Percentiles rank a stretch among this genome's conserved stretches.
Evolutionary conservation across 148 eudicot genomes (phyloP).

Genomic region (Nyssa sinensis): DNA sequence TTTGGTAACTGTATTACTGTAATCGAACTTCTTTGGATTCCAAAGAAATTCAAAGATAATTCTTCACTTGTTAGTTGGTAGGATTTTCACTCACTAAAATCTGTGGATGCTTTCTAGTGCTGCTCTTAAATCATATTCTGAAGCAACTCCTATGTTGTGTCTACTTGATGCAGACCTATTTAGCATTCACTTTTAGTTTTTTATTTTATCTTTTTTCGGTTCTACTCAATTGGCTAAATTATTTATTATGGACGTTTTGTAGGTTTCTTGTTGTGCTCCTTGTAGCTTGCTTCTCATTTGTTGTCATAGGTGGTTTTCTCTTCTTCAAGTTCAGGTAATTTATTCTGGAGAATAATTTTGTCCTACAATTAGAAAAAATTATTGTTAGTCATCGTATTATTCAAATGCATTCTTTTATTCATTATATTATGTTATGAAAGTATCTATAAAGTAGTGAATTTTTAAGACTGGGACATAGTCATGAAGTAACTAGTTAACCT

Average conservation of each 20-base stretch:
- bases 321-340: constrained; percentile 72
- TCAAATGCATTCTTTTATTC: not conserved
- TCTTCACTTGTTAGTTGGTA: not conserved
- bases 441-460: not conserved
- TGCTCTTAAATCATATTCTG: not conserved
- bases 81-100: not conserved
- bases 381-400: not conserved
- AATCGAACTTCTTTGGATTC: not conserved
- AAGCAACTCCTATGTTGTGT: not conserved
- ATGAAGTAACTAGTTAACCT: constrained; percentile 1
- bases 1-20: not conserved
- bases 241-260: constrained; percentile 10
- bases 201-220: no score
- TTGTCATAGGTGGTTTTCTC: constrained; percentile 24
- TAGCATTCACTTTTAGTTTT: not conserved
- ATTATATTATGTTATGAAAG: not conserved
- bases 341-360: not conserved
- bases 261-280: constrained; percentile 28
- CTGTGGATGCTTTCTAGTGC: not conserved
- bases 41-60: not conserved
- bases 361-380: not conserved
- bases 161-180: not conserved
- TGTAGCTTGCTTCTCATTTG: constrained; percentile 28
- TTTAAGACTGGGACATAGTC: not conserved
- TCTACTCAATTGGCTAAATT: not conserved